Evolutionary conservation across 1,284 basidiomycete genomes (phyloP).

Genomic region (Lignosus rhinocerotis): DNA sequence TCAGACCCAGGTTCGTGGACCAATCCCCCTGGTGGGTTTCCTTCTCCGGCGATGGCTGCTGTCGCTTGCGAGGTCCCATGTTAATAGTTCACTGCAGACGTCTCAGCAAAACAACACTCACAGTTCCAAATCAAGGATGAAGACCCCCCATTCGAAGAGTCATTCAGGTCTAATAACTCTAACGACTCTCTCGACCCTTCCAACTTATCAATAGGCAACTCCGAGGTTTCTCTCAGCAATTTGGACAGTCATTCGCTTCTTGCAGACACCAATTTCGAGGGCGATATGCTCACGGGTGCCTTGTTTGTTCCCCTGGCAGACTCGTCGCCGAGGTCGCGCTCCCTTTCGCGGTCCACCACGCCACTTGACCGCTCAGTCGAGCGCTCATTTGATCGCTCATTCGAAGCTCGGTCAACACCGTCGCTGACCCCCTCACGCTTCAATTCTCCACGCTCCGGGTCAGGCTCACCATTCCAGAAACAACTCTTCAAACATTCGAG

Average conservation of each 20-base stretch:
- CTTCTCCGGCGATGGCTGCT: not conserved
- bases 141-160: constrained; percentile 34
- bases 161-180: constrained; percentile 35
- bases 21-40: constrained; percentile 7
- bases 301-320: constrained; percentile 16
- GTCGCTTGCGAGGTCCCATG: no score
- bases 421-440: constrained; percentile 13
- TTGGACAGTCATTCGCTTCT: constrained; percentile 28
- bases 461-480: constrained; percentile 16
- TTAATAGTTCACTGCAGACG: no score
- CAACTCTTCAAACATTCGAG: constrained; percentile 22
- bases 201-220: constrained; percentile 32
- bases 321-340: constrained; percentile 16
- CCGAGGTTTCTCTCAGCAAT: constrained; percentile 30
- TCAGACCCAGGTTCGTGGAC: constrained; percentile 3
- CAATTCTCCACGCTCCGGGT: constrained; percentile 20
- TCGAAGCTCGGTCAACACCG: constrained; percentile 22
- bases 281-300: constrained; percentile 8
- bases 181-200: constrained; percentile 34
- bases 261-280: constrained; percentile 19
- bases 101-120: not conserved
- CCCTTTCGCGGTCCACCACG: constrained; percentile 9
- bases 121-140: constrained; percentile 32
- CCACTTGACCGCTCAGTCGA: constrained; percentile 17
- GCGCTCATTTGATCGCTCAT: constrained; percentile 11